Evolutionary conservation across 192 early-diverging fungal genomes (phyloP), one percentile per base, ranked within the genome.

Genomic region (Linnemannia zychae): DNA sequence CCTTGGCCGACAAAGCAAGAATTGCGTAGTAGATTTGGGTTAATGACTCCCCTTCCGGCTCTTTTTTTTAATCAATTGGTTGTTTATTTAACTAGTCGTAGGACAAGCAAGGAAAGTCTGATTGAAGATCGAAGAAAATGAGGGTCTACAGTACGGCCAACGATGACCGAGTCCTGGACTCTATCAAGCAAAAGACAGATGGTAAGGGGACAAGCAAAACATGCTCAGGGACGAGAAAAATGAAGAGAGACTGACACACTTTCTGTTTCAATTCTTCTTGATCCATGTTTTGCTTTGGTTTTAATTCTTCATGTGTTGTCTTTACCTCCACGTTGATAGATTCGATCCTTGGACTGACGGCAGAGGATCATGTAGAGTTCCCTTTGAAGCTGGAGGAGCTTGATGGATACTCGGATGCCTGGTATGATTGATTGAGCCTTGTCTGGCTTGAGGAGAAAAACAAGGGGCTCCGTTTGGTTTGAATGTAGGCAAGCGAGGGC

Each of bases 331-430:
- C 18, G 20, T 57, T 46, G 22, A 63, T 91, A 96, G 97, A 94
- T 17, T 97, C 97, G 36, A 85, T 98, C 74, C 96, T 97, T 90
- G 94, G 97, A 37, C 97, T 97, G 97, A 91, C 92, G 18, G n/a
- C n/a, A n/a, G 95, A 97, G 76, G 87, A 90, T 24, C 91, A 91
- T 70, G 90, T 87, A 33, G 96, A 99, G 79, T 84, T 97, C 34
- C 97, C 97, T 16, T 89, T 98, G 33, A 97, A 95, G 77, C 98
- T 99, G 88, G 95, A 98, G 88, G 95, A 96, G 66, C 90, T 91
- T 28, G 94, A 91, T 9, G 96, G 95, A 48, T 98, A 97, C 72
- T 79, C 90, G 37, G 93, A 95, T 33, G 91, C 81, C 49, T 81
- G 87, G 87, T 87, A 84, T 38, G 66, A 7, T 38, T n/a, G 24